These are phyloP conservation scores for Candida buenavistaensis DNA, from an alignment of 1,139 yeast genomes.

Conservation along the genomic window DNA sequence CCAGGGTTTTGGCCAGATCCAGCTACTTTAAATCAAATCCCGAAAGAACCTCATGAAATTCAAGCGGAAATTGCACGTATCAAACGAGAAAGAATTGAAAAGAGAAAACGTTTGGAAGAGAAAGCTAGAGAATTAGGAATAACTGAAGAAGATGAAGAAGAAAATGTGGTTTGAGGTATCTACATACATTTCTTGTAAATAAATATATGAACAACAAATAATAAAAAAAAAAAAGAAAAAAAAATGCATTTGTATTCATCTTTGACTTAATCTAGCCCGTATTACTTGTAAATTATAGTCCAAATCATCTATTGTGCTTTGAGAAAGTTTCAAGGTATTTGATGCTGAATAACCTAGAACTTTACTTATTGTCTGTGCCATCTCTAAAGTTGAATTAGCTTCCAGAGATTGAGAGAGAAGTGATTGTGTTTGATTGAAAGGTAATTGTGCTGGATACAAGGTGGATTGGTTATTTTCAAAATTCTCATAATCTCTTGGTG, in stretches of 20 bases:
- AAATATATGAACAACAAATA: not conserved
- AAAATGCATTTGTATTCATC: not conserved
- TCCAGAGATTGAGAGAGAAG: not conserved
- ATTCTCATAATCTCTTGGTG: slow-evolving; percentile 1
- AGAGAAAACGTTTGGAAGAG: slow-evolving; percentile 71
- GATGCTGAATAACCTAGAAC: slow-evolving; percentile 24
- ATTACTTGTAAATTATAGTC: slow-evolving; percentile 22
- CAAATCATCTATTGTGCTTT: slow-evolving; percentile 29
- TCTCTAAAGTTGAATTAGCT: slow-evolving; percentile 17
- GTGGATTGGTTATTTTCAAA: slow-evolving; percentile 2
- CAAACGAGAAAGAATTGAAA: slow-evolving; percentile 70
- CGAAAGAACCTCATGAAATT: slow-evolving; percentile 90
- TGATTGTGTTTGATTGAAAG: not conserved
- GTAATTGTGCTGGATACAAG: slow-evolving; percentile 3
- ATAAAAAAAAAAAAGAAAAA: too few species aligned
- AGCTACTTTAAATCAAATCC: slow-evolving; percentile 82
- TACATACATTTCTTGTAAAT: slow-evolving; percentile 4
- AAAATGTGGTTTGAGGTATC: too few species aligned
- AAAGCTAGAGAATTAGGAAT: slow-evolving; percentile 70
- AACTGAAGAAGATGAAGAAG: slow-evolving; percentile 26
- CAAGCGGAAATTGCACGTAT: slow-evolving; percentile 89
- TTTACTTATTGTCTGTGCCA: slow-evolving; percentile 20
- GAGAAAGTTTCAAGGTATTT: slow-evolving; percentile 23
- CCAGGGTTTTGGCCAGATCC: slow-evolving; percentile 99
- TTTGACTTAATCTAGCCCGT: slow-evolving; percentile 14